phyloP scores from a whole-genome alignment of 2,329 filamentous ascomycete genomes.

The Parascedosporium putredinis region DNA sequence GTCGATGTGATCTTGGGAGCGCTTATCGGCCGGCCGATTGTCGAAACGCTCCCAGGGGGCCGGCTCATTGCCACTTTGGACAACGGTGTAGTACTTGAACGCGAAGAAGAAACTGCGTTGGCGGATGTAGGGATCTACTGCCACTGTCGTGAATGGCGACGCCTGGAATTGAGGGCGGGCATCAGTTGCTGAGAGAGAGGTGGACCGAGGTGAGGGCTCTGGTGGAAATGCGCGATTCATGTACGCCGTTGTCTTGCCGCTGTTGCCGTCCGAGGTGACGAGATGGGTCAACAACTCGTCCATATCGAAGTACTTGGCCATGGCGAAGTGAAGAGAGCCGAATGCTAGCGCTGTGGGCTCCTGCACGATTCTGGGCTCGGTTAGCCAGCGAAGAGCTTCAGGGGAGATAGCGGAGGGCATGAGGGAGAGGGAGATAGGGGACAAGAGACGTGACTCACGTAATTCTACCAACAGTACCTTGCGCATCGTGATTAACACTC shows the following conservation, averaged over 20 bases:
- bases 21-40: slow-evolving; percentile 26
- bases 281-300: slow-evolving; percentile 47
- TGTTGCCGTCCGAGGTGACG: slow-evolving; percentile 34
- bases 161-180: slow-evolving; percentile 8
- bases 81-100: slow-evolving; percentile 55
- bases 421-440: neutral
- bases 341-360: slow-evolving; percentile 52
- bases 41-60: slow-evolving; percentile 51
- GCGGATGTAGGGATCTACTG: slow-evolving; percentile 16
- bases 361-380: slow-evolving; percentile 37
- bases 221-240: slow-evolving; percentile 38
- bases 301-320: slow-evolving; percentile 50
- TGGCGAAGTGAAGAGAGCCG: slow-evolving; percentile 46
- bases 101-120: slow-evolving; percentile 51
- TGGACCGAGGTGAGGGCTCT: slow-evolving; percentile 12
- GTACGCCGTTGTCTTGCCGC: slow-evolving; percentile 33
- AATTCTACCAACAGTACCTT: slow-evolving; percentile 41
- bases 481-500: slow-evolving; percentile 23
- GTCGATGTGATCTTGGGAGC: slow-evolving; percentile 40
- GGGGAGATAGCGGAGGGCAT: too few relatives aligned
- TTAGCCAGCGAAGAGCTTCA: too few relatives aligned
- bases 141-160: neutral
- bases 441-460: slow-evolving; percentile 32
- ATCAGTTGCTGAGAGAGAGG: slow-evolving; percentile 1
- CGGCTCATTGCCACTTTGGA: slow-evolving; percentile 43